Base-by-base conservation (phyloP, 2,329 filamentous ascomycete species). In the Bipolaris gigantea region DNA sequence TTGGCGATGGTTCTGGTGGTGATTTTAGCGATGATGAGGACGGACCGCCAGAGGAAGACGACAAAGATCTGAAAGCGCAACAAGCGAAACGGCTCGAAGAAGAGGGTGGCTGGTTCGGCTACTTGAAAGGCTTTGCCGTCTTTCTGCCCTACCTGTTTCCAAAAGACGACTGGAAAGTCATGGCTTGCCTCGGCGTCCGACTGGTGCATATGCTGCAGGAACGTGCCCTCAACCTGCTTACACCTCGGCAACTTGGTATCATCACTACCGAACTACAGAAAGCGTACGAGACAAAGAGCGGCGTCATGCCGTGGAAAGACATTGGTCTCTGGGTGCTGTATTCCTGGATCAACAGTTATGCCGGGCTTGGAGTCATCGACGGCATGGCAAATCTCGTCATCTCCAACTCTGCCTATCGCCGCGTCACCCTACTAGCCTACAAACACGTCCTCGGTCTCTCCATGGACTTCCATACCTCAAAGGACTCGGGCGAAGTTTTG, bases 81-180 rank as follows among this genome's bases (percentile, higher is more conserved):
- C 75, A 78, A 50, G 70, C 77, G 57, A 87, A 90, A 72, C 83
- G 87, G 2, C 79, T 92, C n/a, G 81, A 87, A 67, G 84, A 88
- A 59, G 84, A 88, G 54, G 89, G 89, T 1, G 90, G 86, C 59
- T 93, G 89, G 89, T 81, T 89, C 61, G 83, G 84, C 39, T 94
- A 94, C 66, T 79, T 87, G 25, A 90, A 88, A 67, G 84, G 87
- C 5, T 95, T 92, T 74, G 79, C 77, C 61, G 71, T 93, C 33
- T 88, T 96, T 70, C 78, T 92, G 25, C 90, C 89, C 0, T 89
- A 91, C 66, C 79, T 96, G 18, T 92, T 89, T 85, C 91, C 92
- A 0, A 81, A 84, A 47, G 82, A 86, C 38, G 83, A 88, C 64
- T 81, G 79, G 48, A 72, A 76, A 13, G 81, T 94, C 16, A 89